These are phyloP conservation scores for Saturnispora quitensis DNA, from an alignment of 805 yeast species.

Conservation along the genomic window DNA sequence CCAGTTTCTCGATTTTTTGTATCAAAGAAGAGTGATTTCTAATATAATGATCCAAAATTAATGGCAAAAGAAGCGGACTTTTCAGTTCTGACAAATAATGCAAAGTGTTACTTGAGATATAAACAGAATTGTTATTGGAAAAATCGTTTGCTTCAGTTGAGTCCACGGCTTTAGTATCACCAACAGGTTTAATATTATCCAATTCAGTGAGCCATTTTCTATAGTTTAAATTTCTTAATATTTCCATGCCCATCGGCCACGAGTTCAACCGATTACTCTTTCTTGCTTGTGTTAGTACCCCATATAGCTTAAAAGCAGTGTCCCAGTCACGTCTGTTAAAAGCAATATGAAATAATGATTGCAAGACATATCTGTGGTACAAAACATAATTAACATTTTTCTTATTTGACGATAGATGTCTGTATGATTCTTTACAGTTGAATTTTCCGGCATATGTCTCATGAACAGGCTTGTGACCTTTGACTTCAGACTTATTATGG, in stretches of 20 bases:
- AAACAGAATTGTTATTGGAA: background rate
- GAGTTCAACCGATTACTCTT: background rate
- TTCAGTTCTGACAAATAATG: conserved; percentile 3
- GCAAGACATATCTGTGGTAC: conserved; percentile 2
- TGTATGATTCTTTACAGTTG: background rate
- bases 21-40: background rate
- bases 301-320: conserved; percentile 1
- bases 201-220: background rate
- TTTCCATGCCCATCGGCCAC: conserved; percentile 2
- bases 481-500: background rate
- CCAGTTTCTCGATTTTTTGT: background rate
- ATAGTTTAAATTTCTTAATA: conserved; percentile 1
- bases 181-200: conserved; percentile 1
- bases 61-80: background rate
- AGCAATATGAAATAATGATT: conserved; percentile 3
- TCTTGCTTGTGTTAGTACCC: background rate
- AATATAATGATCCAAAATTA: background rate
- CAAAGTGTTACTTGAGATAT: background rate
- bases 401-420: background rate
- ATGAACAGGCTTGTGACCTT: background rate
- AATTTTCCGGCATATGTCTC: background rate
- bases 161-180: background rate
- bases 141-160: background rate
- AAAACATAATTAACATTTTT: background rate
- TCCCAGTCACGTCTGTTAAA: conserved; percentile 3